Evolutionary conservation across 2,329 filamentous ascomycete genomes (phyloP), one percentile per base, ranked within the genome.

Genomic region (Fusarium sp.): DNA sequence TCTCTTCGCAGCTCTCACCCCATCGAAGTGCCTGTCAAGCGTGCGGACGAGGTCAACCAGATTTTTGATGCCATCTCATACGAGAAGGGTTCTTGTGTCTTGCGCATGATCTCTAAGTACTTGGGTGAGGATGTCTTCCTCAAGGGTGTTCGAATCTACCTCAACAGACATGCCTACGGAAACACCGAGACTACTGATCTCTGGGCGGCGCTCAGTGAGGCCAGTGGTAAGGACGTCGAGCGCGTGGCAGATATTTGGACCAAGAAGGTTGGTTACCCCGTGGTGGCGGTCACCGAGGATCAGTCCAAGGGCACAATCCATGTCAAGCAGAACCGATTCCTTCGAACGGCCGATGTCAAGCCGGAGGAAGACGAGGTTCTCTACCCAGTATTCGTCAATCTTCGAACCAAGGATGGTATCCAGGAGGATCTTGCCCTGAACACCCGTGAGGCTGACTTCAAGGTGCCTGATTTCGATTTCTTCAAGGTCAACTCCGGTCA

Each of bases 11-110:
- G 94, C 87, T 97, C 94, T 76, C 95, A 98, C 79, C 95, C 95
- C 7, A 97, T 98, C 62, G 95, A 98, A 80, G 95, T 98, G 1
- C 95, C 95, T 2, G 94, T 98, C 68, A 97, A 97, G 86, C 91
- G 92, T 62, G 95, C 95, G 28, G 94, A 97, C 73, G 94, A 98
- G 81, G 95, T 98, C 79, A 97, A 97, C 82, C 95, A 98, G 82
- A 98, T 98, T 73, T 98, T 98, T 74, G 95, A 98, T 78, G 93
- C 94, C 67, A 98, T 98, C 72, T 98, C 95, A 2, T 98, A 98
- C 82, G 95, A 94, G 58, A 98, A 98, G 84, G 95, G 95, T 18
- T 98, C 95, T 13, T 97, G 94, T 74, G 95, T 98, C 34, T 86
- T 98, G 65, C 92, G 95, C 77, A 98, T 98, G 95, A 95, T 98